A percentile compares a stretch with the other conserved stretches of the same genome.
phyloP scores from a whole-genome alignment of 768 basidiomycete genomes.

The Podaxis mareebaensis region DNA sequence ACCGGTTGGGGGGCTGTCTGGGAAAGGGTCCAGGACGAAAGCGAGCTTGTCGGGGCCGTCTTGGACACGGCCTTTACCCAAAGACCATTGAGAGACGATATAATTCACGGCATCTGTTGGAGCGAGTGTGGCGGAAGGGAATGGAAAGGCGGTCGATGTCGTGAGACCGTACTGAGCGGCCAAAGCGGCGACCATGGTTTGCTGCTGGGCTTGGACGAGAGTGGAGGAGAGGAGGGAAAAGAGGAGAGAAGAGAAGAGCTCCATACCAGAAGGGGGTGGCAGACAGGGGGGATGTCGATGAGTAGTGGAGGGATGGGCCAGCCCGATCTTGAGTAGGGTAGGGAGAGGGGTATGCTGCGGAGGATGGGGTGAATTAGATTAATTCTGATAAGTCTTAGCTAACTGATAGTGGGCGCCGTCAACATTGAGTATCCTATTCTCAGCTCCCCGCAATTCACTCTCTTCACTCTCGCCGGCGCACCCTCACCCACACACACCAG shows the following conservation, averaged over 20 bases:
- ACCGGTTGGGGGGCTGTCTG: slow-evolving; percentile 41
- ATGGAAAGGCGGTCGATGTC: slow-evolving; percentile 63
- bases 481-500: background rate
- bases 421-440: too few species aligned
- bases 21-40: slow-evolving; percentile 72
- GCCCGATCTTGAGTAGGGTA: background rate
- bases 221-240: background rate
- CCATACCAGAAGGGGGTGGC: background rate
- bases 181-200: slow-evolving; percentile 35
- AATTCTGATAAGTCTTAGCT: slow-evolving; percentile 1
- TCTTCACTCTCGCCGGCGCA: too few species aligned
- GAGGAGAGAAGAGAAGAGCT: background rate
- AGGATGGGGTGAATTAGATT: background rate
- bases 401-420: background rate
- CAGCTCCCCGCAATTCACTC: too few species aligned
- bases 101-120: slow-evolving; percentile 49
- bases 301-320: too few species aligned
- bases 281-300: too few species aligned
- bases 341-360: background rate
- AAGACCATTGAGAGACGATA: slow-evolving; percentile 58
- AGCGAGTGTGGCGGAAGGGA: slow-evolving; percentile 62
- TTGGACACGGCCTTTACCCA: slow-evolving; percentile 61
- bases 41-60: slow-evolving; percentile 54
- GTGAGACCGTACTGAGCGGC: slow-evolving; percentile 55
- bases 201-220: slow-evolving; percentile 25